phyloP scores from a whole-genome alignment of 441 rosid genomes.

The Gossypium gossypioides region DNA sequence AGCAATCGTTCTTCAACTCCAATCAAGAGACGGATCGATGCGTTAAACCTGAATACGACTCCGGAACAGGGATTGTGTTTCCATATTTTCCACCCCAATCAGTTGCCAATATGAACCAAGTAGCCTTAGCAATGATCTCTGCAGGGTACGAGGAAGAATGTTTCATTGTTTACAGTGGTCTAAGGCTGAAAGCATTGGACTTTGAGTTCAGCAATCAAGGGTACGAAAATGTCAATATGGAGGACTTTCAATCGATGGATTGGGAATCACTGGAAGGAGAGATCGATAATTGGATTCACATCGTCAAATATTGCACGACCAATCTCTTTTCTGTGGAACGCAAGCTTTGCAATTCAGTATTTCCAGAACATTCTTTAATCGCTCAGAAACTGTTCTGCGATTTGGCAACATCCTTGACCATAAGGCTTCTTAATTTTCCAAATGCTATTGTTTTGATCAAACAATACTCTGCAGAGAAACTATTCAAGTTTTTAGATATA shows the following conservation, averaged over 20 bases:
- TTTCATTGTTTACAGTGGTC: constrained; percentile 22
- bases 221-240: constrained; percentile 25
- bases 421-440: constrained; percentile 41
- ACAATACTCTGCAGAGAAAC: constrained; percentile 42
- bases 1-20: constrained; percentile 13
- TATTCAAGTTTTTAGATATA: constrained; percentile 58
- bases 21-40: constrained; percentile 12
- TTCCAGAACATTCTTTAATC: constrained; percentile 21
- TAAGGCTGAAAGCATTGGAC: constrained; percentile 27
- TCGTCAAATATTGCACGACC: constrained; percentile 26
- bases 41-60: neutral
- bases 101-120: constrained; percentile 21
- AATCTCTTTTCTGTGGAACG: constrained; percentile 28
- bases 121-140: constrained; percentile 33
- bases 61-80: constrained; percentile 22
- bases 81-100: constrained; percentile 21
- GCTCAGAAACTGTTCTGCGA: constrained; percentile 33
- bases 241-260: constrained; percentile 32
- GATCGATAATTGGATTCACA: constrained; percentile 27
- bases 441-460: constrained; percentile 42
- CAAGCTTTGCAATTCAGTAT: constrained; percentile 28
- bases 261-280: constrained; percentile 46
- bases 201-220: constrained; percentile 30
- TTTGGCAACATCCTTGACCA: constrained; percentile 27
- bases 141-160: constrained; percentile 42